phyloP scores from a whole-genome alignment of 805 yeast genomes.

The Candida nonsorbophila region DNA sequence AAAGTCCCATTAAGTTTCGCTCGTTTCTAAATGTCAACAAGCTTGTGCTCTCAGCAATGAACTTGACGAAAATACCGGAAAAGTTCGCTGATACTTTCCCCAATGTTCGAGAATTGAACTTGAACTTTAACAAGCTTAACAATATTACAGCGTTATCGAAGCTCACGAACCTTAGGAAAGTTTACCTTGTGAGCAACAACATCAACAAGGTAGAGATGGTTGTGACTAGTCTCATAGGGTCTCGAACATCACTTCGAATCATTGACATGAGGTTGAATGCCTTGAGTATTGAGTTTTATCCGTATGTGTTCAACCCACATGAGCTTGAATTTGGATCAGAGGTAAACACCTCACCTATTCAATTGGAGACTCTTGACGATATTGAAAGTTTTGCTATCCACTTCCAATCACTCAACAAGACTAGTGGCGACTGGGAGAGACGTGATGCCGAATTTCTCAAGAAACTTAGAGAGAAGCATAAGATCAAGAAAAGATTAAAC shows the following conservation, averaged over 20 bases:
- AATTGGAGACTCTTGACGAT: conserved; percentile 44
- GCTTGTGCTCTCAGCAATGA: conserved; percentile 44
- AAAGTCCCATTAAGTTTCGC: conserved; percentile 1
- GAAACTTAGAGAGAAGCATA: conserved; percentile 15
- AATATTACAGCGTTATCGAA: conserved; percentile 28
- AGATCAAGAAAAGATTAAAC: conserved; percentile 16
- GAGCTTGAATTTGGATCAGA: conserved; percentile 22
- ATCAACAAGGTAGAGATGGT: conserved; percentile 28
- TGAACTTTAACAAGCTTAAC: conserved; percentile 43
- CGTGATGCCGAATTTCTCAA: conserved; percentile 29
- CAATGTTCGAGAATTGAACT: conserved; percentile 40
- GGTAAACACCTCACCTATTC: conserved; percentile 26
- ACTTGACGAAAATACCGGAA: conserved; percentile 32
- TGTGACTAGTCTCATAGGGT: conserved; percentile 22
- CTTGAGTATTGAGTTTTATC: conserved; percentile 41
- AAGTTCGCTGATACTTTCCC: conserved; percentile 38
- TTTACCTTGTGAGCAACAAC: conserved; percentile 43
- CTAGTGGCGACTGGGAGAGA: conserved; percentile 32
- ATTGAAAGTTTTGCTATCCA: conserved; percentile 47
- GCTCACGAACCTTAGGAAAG: conserved; percentile 29
- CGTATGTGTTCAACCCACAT: conserved; percentile 47
- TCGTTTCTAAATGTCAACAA: conserved; percentile 31
- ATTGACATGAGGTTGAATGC: conserved; percentile 50
- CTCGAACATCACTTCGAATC: conserved; percentile 27
- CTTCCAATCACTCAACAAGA: conserved; percentile 35